These are phyloP conservation scores for Melocanna baccifera DNA, from an alignment of 176 grass and related monocot genomes.

Conservation along the genomic window DNA sequence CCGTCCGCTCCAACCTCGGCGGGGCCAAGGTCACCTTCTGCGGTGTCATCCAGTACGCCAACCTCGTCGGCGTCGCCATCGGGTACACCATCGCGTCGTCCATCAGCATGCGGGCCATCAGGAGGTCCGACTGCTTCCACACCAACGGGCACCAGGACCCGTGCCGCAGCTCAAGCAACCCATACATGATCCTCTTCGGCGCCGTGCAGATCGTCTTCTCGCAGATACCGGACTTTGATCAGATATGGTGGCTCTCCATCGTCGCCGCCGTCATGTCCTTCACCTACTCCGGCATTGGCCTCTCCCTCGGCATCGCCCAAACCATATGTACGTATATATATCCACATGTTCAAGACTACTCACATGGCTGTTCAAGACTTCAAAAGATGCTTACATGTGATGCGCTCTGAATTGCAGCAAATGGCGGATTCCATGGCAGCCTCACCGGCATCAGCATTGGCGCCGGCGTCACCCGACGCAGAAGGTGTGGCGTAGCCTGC, in stretches of 20 bases:
- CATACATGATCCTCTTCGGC: slow-evolving; percentile 55
- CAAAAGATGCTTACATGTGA: not conserved
- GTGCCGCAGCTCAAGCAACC: slow-evolving; percentile 47
- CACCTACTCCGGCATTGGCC: slow-evolving; percentile 40
- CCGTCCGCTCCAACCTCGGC: slow-evolving; percentile 78
- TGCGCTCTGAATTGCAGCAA: slow-evolving; percentile 26
- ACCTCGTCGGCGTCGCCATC: slow-evolving; percentile 45
- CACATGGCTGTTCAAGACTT: not conserved
- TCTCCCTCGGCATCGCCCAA: slow-evolving; percentile 36
- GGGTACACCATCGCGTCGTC: slow-evolving; percentile 48
- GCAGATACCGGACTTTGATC: slow-evolving; percentile 45
- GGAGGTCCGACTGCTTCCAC: slow-evolving; percentile 39
- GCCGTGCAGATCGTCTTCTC: slow-evolving; percentile 44
- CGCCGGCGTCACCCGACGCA: not conserved
- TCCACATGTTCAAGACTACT: not conserved
- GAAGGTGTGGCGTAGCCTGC: slow-evolving; percentile 36
- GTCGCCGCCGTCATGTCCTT: slow-evolving; percentile 55
- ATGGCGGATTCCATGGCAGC: slow-evolving; percentile 35
- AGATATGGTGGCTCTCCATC: slow-evolving; percentile 49
- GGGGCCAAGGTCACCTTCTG: slow-evolving; percentile 32
- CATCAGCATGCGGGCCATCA: slow-evolving; percentile 48
- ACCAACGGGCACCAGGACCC: not conserved
- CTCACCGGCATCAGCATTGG: slow-evolving; percentile 41
- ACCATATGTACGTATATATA: slow-evolving; percentile 21
- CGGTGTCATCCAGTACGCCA: slow-evolving; percentile 50